These are phyloP conservation scores for Starmerella riodocensis DNA, from an alignment of 805 yeast species.

Conservation along the genomic window DNA sequence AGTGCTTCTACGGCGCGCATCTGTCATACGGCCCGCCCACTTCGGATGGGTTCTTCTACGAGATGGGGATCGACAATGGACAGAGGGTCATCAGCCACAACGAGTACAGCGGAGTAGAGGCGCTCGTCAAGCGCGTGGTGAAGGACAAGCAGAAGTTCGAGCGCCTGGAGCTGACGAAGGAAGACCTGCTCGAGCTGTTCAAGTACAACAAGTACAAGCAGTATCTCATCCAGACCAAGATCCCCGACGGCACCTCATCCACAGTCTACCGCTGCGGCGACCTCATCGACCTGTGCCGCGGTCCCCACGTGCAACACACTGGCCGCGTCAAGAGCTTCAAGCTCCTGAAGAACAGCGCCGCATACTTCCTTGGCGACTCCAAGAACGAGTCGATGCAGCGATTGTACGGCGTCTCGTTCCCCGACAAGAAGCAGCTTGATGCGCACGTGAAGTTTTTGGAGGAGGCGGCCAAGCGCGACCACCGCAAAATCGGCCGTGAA, in stretches of 20 bases:
- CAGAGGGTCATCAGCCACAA: constrained; percentile 61
- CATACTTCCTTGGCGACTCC: constrained; percentile 89
- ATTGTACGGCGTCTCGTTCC: constrained; percentile 95
- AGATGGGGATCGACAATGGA: constrained; percentile 73
- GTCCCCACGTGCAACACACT: constrained; percentile 96
- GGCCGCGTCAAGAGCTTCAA: constrained; percentile 92
- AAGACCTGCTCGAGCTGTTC: constrained; percentile 84
- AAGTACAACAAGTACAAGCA: constrained; percentile 91
- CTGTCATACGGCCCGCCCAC: constrained; percentile 94
- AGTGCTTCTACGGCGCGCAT: constrained; percentile 90
- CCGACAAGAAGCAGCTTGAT: constrained; percentile 91
- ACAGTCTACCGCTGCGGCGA: constrained; percentile 98
- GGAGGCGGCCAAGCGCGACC: constrained; percentile 87
- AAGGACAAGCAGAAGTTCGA: constrained; percentile 8
- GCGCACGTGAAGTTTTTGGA: constrained; percentile 87
- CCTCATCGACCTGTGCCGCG: constrained; percentile 88
- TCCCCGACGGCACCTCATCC: constrained; percentile 91
- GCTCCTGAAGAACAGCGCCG: constrained; percentile 86
- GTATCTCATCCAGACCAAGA: constrained; percentile 67
- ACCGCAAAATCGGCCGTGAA: constrained; percentile 89
- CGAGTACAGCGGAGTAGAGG: constrained; percentile 36
- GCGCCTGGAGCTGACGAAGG: constrained; percentile 80
- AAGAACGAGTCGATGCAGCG: constrained; percentile 91
- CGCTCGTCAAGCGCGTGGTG: constrained; percentile 5
- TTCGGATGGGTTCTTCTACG: constrained; percentile 94